phyloP scores from a whole-genome alignment of 441 rosid species.

The Erodium moschatum region DNA sequence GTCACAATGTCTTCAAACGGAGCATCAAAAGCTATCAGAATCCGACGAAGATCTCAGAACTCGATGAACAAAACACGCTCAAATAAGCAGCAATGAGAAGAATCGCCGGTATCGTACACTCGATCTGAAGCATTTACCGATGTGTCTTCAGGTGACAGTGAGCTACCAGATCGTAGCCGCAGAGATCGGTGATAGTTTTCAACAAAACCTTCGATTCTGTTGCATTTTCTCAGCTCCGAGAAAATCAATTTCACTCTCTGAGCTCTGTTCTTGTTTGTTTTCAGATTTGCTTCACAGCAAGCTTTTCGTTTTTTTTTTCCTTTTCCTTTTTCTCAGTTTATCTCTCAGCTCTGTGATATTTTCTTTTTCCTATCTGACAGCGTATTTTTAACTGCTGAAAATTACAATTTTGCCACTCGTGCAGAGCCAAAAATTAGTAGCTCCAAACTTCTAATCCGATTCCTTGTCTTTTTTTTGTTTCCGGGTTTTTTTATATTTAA shows the following conservation, averaged over 20 bases:
- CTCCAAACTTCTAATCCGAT: not conserved
- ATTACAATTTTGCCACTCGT: not conserved
- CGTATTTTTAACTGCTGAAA: not conserved
- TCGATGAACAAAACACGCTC: not conserved
- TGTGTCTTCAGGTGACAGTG: not conserved
- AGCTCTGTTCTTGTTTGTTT: not conserved
- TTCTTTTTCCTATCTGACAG: no score
- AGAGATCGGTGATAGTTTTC: not conserved
- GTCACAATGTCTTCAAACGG: not conserved
- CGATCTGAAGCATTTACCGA: not conserved
- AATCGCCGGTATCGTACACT: not conserved
- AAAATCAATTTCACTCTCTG: not conserved
- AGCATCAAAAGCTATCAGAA: not conserved
- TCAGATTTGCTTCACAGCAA: conserved; percentile 7
- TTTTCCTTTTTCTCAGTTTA: no score
- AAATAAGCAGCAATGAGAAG: not conserved
- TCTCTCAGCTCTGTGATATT: not conserved
- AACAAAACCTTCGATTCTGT: not conserved
- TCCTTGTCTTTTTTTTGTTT: not conserved
- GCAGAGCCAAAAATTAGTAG: not conserved
- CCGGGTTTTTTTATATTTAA: not conserved
- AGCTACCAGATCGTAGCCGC: not conserved
- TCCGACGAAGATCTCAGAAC: not conserved
- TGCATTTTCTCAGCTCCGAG: conserved; percentile 9
- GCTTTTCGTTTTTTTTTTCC: not conserved